Conservation (phyloP, 768 basidiomycete genomes). For the Nevesoporus exiguus region DNA sequence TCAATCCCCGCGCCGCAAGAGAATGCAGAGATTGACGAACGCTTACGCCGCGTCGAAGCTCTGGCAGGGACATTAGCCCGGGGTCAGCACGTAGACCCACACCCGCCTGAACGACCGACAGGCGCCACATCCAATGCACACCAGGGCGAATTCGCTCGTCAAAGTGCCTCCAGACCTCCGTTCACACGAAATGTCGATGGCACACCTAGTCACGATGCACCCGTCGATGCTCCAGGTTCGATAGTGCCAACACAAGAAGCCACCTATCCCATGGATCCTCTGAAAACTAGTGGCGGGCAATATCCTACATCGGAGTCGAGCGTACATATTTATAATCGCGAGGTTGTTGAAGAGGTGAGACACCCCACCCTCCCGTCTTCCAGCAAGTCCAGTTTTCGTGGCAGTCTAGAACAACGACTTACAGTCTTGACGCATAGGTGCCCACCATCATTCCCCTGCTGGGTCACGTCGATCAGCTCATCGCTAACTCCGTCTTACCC, state of each 20-base stretch:
- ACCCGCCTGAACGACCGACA: no score
- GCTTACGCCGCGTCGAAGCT: slow-evolving; percentile 16
- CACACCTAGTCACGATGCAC: background rate
- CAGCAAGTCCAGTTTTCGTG: background rate
- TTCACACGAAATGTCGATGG: background rate
- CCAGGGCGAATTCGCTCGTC: background rate
- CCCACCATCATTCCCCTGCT: background rate
- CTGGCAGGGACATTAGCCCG: slow-evolving; percentile 8
- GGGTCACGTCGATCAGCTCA: background rate
- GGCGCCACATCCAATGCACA: background rate
- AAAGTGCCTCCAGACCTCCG: background rate
- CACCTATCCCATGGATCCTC: background rate
- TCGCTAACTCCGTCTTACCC: no score
- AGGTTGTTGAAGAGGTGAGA: background rate
- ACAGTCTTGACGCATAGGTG: background rate
- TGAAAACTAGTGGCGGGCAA: background rate
- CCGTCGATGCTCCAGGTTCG: background rate
- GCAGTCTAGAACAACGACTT: background rate
- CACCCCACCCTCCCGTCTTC: background rate
- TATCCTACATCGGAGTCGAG: background rate
- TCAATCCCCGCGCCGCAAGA: slow-evolving; percentile 37
- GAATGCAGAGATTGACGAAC: slow-evolving; percentile 35
- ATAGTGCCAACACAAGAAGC: background rate
- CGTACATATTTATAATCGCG: background rate
- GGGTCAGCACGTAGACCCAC: background rate